These are phyloP conservation scores for Umbelopsis sp. DNA, from an alignment of 192 early-diverging fungal genomes.

Conservation along the genomic window DNA sequence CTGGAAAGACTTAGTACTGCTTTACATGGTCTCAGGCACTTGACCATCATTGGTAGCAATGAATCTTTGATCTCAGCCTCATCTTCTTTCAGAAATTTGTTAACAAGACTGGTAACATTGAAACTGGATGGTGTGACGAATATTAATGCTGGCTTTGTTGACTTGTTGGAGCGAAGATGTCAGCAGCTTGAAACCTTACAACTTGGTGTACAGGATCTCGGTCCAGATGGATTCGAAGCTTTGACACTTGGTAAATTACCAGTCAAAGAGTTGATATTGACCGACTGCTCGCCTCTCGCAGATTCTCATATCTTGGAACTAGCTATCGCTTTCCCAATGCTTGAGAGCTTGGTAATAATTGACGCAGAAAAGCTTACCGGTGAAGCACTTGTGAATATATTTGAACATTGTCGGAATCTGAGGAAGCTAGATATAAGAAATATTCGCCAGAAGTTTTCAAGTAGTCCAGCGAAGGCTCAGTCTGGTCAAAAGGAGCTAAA, in stretches of 20 bases:
- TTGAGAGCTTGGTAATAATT: neutral
- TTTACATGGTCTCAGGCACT: neutral
- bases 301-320: neutral
- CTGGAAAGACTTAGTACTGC: constrained; percentile 22
- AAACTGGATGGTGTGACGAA: neutral
- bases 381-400: neutral
- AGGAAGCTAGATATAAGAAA: constrained; percentile 1
- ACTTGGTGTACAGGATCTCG: constrained; percentile 1
- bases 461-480: neutral
- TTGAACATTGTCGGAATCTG: neutral
- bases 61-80: neutral
- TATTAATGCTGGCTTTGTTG: neutral
- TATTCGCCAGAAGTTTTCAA: no score
- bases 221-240: neutral
- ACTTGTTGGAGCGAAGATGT: neutral
- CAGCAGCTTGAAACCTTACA: neutral
- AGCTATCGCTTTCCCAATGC: neutral
- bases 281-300: neutral
- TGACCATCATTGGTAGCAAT: constrained; percentile 34
- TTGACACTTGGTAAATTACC: neutral
- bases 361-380: constrained; percentile 3
- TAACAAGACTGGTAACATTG: neutral
- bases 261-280: neutral
- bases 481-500: neutral
- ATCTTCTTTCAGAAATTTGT: neutral